Evolutionary conservation across 176 grass and related monocot species (phyloP), one percentile per base, ranked within the genome.

Genomic region (Oryza officinalis): DNA sequence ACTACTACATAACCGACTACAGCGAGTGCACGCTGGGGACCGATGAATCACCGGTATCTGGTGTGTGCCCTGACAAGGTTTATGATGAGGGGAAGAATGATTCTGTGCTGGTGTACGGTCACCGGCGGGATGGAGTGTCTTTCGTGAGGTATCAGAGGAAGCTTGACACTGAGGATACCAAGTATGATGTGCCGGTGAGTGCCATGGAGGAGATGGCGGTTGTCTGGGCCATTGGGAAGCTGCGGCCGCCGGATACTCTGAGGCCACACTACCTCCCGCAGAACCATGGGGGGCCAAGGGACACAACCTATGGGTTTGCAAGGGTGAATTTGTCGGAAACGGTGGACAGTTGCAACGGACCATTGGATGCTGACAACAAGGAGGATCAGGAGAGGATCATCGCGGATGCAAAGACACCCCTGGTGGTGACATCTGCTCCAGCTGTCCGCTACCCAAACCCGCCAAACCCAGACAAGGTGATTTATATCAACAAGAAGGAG

Each of bases 401-500:
- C 13, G 93, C 89, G 0, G 93, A 99, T 65, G 85, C 86, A 33
- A 94, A 96, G 72, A 91, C 91, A 20, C 88, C 91, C 5, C 78
- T 99, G 9, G 78, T 99, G 3, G 91, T 99, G 28, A 96, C 93
- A 32, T 92, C 97, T 2, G 91, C 89, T 38, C 86, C 77, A 8
- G 91, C 97, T n/a, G 44, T 94, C 67, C 93, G 46, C 76, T 99
- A 99, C 76, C 97, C 97, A 13, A 99, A 99, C 59, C 97, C 93
- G 26, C 97, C 97, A 26, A 94, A 92, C 63, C 91, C 97, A 22
- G 87, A 89, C 37, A 99, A 94, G 80, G 97, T 96, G 15, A 80
- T 99, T 27, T 96, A 99, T 82, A 91, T 99, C 79, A 96, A 99
- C 80, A 99, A 96, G 80, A 99, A 96, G 79, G 97, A 99, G 83